Conservation (phyloP, 495 filamentous ascomycete genomes). For the Aspergillus campestris region DNA sequence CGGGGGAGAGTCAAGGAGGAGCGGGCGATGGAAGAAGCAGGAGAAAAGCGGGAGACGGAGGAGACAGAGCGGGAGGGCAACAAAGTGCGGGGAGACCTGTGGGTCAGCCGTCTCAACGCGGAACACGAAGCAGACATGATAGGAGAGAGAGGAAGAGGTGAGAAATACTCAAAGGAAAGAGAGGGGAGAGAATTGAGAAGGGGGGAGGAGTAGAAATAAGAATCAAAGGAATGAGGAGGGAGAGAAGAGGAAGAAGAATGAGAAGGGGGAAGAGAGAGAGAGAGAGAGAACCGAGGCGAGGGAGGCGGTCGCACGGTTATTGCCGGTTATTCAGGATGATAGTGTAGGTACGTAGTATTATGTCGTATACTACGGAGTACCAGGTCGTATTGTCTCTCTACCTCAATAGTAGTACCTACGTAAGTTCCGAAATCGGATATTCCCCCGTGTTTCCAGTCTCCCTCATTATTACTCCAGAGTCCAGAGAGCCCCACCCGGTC, state of each 20-base stretch:
- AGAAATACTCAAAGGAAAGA: conserved; percentile 16
- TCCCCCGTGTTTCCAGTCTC: too few relatives aligned
- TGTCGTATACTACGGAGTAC: too few relatives aligned
- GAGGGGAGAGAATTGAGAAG: conserved; percentile 13
- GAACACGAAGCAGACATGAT: conserved; percentile 25
- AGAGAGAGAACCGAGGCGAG: neutral
- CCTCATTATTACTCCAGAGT: too few relatives aligned
- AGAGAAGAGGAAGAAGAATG: conserved; percentile 8
- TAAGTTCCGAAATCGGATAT: too few relatives aligned
- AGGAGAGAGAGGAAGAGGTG: conserved; percentile 14
- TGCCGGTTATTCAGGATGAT: conserved; percentile 2
- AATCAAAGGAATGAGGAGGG: conserved; percentile 9
- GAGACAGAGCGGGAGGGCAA: conserved; percentile 31
- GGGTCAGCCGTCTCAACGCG: conserved; percentile 41
- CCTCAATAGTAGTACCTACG: too few relatives aligned
- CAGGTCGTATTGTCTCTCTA: too few relatives aligned
- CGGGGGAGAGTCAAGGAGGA: conserved; percentile 12
- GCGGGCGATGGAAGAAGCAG: conserved; percentile 14
- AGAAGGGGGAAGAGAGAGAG: conserved; percentile 6
- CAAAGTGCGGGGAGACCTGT: conserved; percentile 42
- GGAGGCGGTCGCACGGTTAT: conserved; percentile 9
- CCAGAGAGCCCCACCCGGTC: too few relatives aligned
- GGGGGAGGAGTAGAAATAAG: conserved; percentile 1
- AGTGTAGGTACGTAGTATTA: too few relatives aligned
- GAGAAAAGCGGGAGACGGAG: conserved; percentile 19